A percentile compares a stretch with the other conserved stretches of the same genome.
Conservation (phyloP, 2,329 filamentous ascomycete species). For the Colletotrichum destructivum region DNA sequence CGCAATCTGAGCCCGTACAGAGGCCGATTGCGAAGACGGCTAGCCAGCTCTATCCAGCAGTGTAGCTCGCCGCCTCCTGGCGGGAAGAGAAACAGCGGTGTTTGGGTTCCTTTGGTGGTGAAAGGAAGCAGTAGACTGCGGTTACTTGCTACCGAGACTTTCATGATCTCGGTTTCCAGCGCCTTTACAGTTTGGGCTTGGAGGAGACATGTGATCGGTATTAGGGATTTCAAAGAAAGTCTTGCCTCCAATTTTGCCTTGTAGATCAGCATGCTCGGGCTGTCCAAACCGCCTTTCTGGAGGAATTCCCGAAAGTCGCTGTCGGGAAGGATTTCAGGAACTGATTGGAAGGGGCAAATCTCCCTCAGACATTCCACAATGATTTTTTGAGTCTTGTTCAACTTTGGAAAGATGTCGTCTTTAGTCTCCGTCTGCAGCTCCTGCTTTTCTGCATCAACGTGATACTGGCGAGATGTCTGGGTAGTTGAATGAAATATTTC, state of each 20-base stretch:
- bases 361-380: constrained; percentile 1
- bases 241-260: constrained; percentile 2
- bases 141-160: constrained; percentile 4
- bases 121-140: constrained; percentile 13
- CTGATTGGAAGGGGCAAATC: not conserved
- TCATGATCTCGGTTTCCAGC: constrained; percentile 14
- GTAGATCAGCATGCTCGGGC: constrained; percentile 11
- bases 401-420: no score
- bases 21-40: constrained; percentile 5
- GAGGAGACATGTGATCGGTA: constrained; percentile 8
- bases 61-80: constrained; percentile 20
- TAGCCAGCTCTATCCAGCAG: constrained; percentile 17
- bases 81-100: constrained; percentile 13
- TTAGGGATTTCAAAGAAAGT: constrained; percentile 1
- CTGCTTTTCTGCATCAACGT: no score
- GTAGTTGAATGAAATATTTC: no score
- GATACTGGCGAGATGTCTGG: no score
- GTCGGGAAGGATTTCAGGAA: not conserved
- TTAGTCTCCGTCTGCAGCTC: no score
- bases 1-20: constrained; percentile 17
- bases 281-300: constrained; percentile 8
- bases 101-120: constrained; percentile 3
- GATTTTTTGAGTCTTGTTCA: not conserved
- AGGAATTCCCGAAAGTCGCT: constrained; percentile 1
- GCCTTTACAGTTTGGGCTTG: constrained; percentile 5